Percentiles rank a stretch among this genome's conserved stretches.
Conservation (phyloP, 2,329 filamentous ascomycete genomes). For the Colletotrichum destructivum region DNA sequence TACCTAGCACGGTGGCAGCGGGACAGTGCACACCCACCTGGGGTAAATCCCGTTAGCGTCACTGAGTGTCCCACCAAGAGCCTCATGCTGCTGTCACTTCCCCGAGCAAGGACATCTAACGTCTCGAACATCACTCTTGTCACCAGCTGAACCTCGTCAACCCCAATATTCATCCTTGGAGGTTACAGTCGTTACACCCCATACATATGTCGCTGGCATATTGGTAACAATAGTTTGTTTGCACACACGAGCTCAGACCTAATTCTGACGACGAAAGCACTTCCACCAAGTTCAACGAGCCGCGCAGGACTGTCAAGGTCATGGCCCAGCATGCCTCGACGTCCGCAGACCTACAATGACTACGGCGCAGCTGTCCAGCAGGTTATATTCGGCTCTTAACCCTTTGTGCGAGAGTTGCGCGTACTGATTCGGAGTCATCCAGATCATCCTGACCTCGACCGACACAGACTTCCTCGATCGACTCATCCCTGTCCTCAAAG, state of each 20-base stretch:
- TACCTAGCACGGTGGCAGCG: too few relatives aligned
- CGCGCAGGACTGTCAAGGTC: background rate
- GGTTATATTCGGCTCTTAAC: conserved; percentile 49
- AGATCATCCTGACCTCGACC: conserved; percentile 94
- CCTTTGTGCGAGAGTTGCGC: background rate
- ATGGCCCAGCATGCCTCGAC: conserved; percentile 58
- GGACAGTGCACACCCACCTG: background rate
- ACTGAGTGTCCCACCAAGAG: conserved; percentile 6
- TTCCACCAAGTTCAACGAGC: background rate
- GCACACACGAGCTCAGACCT: background rate
- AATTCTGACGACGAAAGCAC: background rate
- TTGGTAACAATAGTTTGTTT: background rate
- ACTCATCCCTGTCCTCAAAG: conserved; percentile 92
- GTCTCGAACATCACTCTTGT: background rate
- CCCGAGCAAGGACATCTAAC: background rate
- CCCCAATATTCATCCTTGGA: background rate
- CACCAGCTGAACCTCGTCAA: background rate
- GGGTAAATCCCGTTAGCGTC: background rate
- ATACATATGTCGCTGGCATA: background rate
- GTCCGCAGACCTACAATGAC: conserved; percentile 62
- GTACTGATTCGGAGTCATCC: conserved; percentile 26
- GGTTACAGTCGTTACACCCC: too few relatives aligned
- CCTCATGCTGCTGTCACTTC: background rate
- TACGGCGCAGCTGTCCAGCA: conserved; percentile 63
- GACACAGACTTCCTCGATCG: conserved; percentile 97